These are phyloP conservation scores for Mucor ambiguus DNA, from an alignment of 371 early-diverging fungal species.

Conservation along the genomic window DNA sequence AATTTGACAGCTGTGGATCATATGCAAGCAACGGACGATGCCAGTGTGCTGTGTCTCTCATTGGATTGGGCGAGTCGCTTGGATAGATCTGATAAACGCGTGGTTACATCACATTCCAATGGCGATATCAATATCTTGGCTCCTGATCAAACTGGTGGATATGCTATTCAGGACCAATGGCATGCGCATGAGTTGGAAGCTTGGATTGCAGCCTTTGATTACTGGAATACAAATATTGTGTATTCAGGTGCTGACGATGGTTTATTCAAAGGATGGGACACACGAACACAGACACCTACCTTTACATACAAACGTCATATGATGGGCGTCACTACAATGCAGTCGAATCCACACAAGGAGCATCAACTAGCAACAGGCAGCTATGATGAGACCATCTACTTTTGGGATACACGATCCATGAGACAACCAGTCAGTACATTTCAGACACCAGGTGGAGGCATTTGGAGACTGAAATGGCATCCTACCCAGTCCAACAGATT, in stretches of 20 bases:
- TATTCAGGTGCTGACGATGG: slow-evolving; percentile 86
- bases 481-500: slow-evolving; percentile 66
- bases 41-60: slow-evolving; percentile 74
- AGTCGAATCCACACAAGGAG: slow-evolving; percentile 75
- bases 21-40: slow-evolving; percentile 43
- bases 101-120: slow-evolving; percentile 71
- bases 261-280: slow-evolving; percentile 86
- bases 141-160: slow-evolving; percentile 33
- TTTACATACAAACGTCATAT: slow-evolving; percentile 53
- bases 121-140: slow-evolving; percentile 62
- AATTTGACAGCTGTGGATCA: slow-evolving; percentile 37
- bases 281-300: slow-evolving; percentile 43
- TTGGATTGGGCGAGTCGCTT: slow-evolving; percentile 89
- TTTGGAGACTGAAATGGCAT: slow-evolving; percentile 95
- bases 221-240: slow-evolving; percentile 66
- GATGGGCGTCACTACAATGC: slow-evolving; percentile 88
- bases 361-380: slow-evolving; percentile 81
- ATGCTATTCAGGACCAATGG: slow-evolving; percentile 55
- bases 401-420: slow-evolving; percentile 91
- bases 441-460: slow-evolving; percentile 81
- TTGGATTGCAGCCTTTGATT: slow-evolving; percentile 89
- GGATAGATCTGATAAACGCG: slow-evolving; percentile 17
- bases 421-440: slow-evolving; percentile 67
- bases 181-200: slow-evolving; percentile 90
- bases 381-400: slow-evolving; percentile 84